Base-by-base conservation (phyloP, 2,329 filamentous ascomycete species). In the Diaporthe amygdali region DNA sequence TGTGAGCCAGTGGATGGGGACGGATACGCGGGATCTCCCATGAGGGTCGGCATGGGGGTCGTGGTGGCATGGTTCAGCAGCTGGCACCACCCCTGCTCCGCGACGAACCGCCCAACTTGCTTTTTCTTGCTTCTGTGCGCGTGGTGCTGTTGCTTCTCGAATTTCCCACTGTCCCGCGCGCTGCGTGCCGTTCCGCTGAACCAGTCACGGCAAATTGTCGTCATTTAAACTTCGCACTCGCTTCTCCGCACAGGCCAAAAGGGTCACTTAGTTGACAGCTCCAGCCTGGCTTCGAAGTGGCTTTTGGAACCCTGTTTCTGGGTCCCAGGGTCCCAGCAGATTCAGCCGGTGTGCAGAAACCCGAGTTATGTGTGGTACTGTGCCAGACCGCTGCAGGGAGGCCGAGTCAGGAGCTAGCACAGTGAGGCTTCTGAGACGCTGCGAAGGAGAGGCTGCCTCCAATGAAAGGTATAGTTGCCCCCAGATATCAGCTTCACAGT, bases 171-270 rank as follows among this genome's bases (percentile, higher is more conserved):
- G 32, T 47, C 66, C 66, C 66, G 52, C 66, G 30, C 52, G 66
- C 66, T 68, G 66, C 66, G 66, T 68, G 52, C 66, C 66, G 66
- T 68, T 49, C 66, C 66, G 66, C 32, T 39, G 59, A 47, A 63
- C 59, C 59, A 63, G 41, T 63, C 41, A 63, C 59, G 59, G 59
- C 59, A 63, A 47, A 63, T 63, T 63, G 59, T 34, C 59, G 59
- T 63, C 59, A 63, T 49, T 55, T 56, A 56, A 59, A 56, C 66
- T 68, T 68, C 66, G 52, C 30, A 59, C 39, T 59, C 32, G 47
- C 64, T 52, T 67, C 32, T 51, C 49, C 66, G 66, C 52, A 68
- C 66, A 37, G 41, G 44, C 41, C 59, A 47, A 30, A 47, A 5
- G 59, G 27, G 41, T 14, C 20, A 20, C 9, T 2, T 44, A n/a